Evolutionary conservation across 2,329 filamentous ascomycete species (phyloP), one percentile per base, ranked within the genome.

Genomic region (Curvularia sp.): DNA sequence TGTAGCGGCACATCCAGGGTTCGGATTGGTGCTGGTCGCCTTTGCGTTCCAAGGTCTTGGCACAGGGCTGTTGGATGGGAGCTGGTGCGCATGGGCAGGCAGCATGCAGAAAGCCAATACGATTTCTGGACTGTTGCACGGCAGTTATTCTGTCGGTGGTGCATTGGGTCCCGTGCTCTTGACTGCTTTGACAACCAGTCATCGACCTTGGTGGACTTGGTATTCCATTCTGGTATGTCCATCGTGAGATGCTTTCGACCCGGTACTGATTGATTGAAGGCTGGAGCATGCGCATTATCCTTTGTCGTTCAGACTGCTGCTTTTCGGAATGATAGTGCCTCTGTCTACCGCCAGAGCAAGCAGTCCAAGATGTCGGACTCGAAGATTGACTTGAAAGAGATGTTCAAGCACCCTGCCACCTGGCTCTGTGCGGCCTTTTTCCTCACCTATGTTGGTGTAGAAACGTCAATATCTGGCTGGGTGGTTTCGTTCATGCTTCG

Each of bases 71-170:
- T 53, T 81, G 0, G 81, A 83, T 61, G 79, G 76, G 1, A 77
- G 77, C 10, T 81, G 78, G 75, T 81, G 78, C 51, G 79, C 80
- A 0, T 82, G 80, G 80, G 79, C 78, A 0, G 80, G 75, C 0
- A 75, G 65, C 2, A 70, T 81, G 68, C 63, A 72, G 2, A 75
- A 72, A 15, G 76, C 77, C n/a, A 81, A 80, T 58, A 69, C 73
- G 1, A 68, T 79, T 3, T 75, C 75, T 18, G 79, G 79, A 0
- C 57, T 81, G 42, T 55, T 81, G 58, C 79, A 81, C 56, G 79
- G 79, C 1, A 72, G 74, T 13, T 81, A 73, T 49, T 78, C 75
- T 2, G 60, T 73, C 1, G 79, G 79, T 0, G 79, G 76, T 0
- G 76, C 77, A 0, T 24, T 71, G 4, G 79, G 78, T 0, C 80